Evolutionary conservation across 2,329 filamentous ascomycete genomes (phyloP), one percentile per base, ranked within the genome.

Genomic region (Amauroascus niger): DNA sequence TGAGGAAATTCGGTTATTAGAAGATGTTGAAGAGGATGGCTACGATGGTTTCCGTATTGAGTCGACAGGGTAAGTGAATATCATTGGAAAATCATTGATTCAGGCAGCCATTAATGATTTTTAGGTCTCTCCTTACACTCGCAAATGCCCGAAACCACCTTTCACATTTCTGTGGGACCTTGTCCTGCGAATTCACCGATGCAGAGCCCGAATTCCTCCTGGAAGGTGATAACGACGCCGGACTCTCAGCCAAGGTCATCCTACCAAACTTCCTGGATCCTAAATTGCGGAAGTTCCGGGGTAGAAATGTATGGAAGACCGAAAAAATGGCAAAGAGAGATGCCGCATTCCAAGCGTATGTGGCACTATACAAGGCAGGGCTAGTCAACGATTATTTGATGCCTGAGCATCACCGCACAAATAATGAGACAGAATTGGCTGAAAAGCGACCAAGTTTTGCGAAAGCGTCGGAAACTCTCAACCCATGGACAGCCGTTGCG

Each of bases 261-360:
- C 73, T 97, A 1, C 91, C 91, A 0, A 75, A 78, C 3, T 84
- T 80, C 3, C 72, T 97, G 0, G 78, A 86, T n/a, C 71, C 76
- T 3, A 66, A 76, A 11, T 67, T 88, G 8, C 79, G 86, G 14
- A 71, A 68, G 37, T 74, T 78, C 0, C 61, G 69, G 20, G 80
- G 84, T 49, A 65, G 67, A 26, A 58, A 65, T 33, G 58, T 66
- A n/a, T 96, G 89, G 89, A 67, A 60, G 9, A 86, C 82, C 0
- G 84, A 93, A 62, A 79, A 76, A 54, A 82, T 81, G 60, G 88
- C 89, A 0, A 82, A 76, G 60, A 88, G 86, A 63, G 91, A 96
- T 67, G 88, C 85, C 0, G 86, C 88, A 0, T 93, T 95, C 57
- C 80, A 87, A 62, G 87, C 89, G 0, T 95, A 90, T 63, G 69